phyloP scores from a whole-genome alignment of 305 asterid genomes.

The Fraxinus ornus region DNA sequence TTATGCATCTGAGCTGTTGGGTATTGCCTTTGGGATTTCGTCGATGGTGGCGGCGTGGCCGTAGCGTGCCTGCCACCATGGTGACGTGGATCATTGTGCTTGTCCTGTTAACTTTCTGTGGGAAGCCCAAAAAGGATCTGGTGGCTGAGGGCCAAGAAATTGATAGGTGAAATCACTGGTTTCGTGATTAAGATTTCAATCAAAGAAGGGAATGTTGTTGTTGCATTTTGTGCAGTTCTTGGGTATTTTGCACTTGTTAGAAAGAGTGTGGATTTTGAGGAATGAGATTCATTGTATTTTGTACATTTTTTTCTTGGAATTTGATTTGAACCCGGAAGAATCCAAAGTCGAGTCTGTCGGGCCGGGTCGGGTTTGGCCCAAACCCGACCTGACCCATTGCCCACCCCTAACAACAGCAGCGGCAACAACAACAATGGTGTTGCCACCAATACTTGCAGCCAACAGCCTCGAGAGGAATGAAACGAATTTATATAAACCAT shows the following conservation, averaged over 20 bases:
- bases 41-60: constrained; percentile 46
- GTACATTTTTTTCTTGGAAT: neutral
- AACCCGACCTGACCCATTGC: too few relatives aligned
- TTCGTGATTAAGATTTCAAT: constrained; percentile 28
- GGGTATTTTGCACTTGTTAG: constrained; percentile 41
- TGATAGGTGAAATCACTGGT: neutral
- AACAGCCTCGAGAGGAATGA: neutral
- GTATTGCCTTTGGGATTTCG: constrained; percentile 41
- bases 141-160: constrained; percentile 40
- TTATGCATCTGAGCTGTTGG: constrained; percentile 35
- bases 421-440: neutral
- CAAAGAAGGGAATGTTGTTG: constrained; percentile 48
- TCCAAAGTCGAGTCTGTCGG: too few relatives aligned
- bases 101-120: constrained; percentile 40
- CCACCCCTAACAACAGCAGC: too few relatives aligned
- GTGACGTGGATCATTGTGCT: constrained; percentile 47
- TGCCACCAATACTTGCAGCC: neutral
- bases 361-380: too few relatives aligned
- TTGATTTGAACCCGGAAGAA: too few relatives aligned
- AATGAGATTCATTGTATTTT: neutral
- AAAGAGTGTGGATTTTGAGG: constrained; percentile 13
- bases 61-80: constrained; percentile 46
- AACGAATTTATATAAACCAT: too few relatives aligned
- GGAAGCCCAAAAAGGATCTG: constrained; percentile 42
- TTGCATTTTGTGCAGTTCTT: constrained; percentile 44